Evolutionary conservation across 352 stramenopile species (phyloP), one percentile per base, ranked within the genome.

Genomic region (Pythium volutum): DNA sequence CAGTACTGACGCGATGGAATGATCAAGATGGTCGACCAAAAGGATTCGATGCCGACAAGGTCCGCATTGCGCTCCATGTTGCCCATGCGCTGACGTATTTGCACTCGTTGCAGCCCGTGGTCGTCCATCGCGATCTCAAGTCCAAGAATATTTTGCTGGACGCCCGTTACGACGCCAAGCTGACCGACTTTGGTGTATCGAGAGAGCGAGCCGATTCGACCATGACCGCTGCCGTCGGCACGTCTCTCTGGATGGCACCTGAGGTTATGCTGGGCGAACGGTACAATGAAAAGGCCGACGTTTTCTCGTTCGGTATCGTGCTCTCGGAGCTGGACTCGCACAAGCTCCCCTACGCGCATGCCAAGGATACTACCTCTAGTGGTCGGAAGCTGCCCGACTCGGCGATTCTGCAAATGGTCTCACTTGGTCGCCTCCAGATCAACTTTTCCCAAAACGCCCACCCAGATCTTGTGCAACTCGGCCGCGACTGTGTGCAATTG

Each of bases 401-500:
- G 66, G 66, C 1, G 55, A 69, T 85, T 14, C 60, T 85, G 45
- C 77, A 86, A 45, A 42, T 78, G n/a, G 73, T 86, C 23, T 73
- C 75, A 0, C 29, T 77, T 4, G 75, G 77, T 2, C 54, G 66
- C 0, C 31, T 84, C 3, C 22, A 54, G 3, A 56, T 81, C 2
- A 38, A 78, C 45, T 82, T 87, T 34, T 76, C 75, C 12, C 10
- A 15, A 12, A n/a, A 69, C 9, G 63, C 71, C 20, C 38, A 56
- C 1, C 62, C 69, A 2, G 56, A 46, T 22, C 25, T 84, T 1
- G 50, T 73, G 1, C 58, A 73, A 23, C 51, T 87, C 0, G 75
- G 55, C 3, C 51, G 59, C 6, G 59, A 59, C 10, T 87, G 77
- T 41, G 68, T 82, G 11, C 59, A 66, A 3, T 18, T 84, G 0